Percentiles rank a stretch among this genome's conserved stretches.
phyloP scores from a whole-genome alignment of 179 eudicot species.

The Silene noctiflora region DNA sequence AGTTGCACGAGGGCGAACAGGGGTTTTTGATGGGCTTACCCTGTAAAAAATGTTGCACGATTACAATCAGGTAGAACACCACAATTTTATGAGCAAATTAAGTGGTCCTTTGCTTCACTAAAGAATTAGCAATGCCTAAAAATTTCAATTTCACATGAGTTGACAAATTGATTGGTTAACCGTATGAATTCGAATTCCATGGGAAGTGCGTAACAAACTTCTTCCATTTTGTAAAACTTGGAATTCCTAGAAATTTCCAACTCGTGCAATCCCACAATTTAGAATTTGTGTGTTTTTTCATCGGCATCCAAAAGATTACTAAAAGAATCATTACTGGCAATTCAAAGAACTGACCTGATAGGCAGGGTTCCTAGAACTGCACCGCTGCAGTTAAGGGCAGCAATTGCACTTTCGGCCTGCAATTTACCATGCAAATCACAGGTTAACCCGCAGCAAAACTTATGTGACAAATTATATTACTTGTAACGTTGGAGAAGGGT shows the following conservation, averaged over 20 bases:
- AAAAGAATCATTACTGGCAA: not conserved
- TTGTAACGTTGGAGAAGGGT: not conserved
- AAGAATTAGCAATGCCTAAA: too few relatives aligned
- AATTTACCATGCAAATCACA: constrained; percentile 13
- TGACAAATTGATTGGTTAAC: too few relatives aligned
- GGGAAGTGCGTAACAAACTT: too few relatives aligned
- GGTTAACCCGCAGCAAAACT: not conserved
- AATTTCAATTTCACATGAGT: too few relatives aligned
- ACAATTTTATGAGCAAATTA: not conserved
- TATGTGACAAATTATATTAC: not conserved
- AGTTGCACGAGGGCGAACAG: constrained; percentile 69
- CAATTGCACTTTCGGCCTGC: constrained; percentile 96
- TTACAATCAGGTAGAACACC: constrained; percentile 1
- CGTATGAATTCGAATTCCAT: too few relatives aligned
- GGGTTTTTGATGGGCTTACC: constrained; percentile 99
- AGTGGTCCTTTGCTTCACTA: too few relatives aligned
- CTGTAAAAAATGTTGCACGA: constrained; percentile 30
- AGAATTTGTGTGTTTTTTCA: not conserved
- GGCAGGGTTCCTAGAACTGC: constrained; percentile 72
- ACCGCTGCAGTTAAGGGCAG: constrained; percentile 89
- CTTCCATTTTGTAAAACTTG: too few relatives aligned
- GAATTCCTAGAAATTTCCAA: too few relatives aligned
- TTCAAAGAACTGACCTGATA: constrained; percentile 51
- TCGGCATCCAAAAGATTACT: not conserved
- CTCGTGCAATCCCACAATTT: not conserved